Evolutionary conservation across 495 filamentous ascomycete genomes (phyloP).

Genomic region (Bacidia gigantensis): DNA sequence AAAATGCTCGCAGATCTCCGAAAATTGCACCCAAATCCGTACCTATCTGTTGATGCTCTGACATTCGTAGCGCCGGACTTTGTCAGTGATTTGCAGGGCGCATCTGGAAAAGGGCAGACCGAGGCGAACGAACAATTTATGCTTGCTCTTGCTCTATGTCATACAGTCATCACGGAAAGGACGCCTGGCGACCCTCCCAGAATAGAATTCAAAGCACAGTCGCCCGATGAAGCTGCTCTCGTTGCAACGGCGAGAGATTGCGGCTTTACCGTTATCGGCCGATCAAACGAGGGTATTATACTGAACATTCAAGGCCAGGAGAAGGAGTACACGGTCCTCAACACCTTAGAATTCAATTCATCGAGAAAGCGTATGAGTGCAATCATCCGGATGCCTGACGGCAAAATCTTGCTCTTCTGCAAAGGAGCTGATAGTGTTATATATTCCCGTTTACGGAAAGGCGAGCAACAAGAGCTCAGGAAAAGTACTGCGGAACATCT

Average conservation of each 20-base stretch:
- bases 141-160: conserved; percentile 86
- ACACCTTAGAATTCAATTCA: conserved; percentile 96
- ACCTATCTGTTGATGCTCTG: conserved; percentile 73
- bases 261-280: conserved; percentile 87
- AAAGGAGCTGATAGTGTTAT: conserved; percentile 98
- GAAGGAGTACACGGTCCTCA: conserved; percentile 71
- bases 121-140: conserved; percentile 78
- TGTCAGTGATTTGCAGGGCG: conserved; percentile 63
- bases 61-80: conserved; percentile 90
- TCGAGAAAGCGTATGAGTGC: conserved; percentile 96
- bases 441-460: conserved; percentile 76
- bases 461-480: conserved; percentile 75
- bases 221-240: conserved; percentile 90
- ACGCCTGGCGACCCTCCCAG: conserved; percentile 76
- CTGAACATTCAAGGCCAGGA: conserved; percentile 82
- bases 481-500: conserved; percentile 80
- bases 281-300: conserved; percentile 60
- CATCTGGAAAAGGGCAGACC: conserved; percentile 63
- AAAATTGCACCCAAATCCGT: conserved; percentile 75
- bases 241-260: conserved; percentile 90
- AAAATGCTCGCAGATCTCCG: conserved; percentile 61
- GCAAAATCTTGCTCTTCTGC: conserved; percentile 83
- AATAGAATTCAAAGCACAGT: conserved; percentile 94
- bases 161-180: conserved; percentile 88
- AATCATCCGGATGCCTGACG: conserved; percentile 91